Percentiles rank a stretch among this genome's conserved stretches.
These are phyloP conservation scores for Cladosporium colombiae DNA, from an alignment of 2,329 filamentous ascomycete genomes.

Conservation along the genomic window DNA sequence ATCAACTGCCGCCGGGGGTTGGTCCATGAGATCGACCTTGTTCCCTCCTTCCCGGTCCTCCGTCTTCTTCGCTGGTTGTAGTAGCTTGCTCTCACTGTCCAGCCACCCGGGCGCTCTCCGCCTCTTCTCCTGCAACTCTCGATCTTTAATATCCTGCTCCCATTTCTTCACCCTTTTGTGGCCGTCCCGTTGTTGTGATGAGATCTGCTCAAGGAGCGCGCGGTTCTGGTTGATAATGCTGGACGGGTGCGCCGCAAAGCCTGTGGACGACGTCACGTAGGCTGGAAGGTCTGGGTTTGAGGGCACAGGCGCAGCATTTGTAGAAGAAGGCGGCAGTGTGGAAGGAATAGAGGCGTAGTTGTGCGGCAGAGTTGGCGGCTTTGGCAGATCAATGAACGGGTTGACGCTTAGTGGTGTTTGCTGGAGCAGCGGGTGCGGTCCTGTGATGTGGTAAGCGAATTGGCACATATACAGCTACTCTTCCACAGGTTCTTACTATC, in stretches of 20 bases:
- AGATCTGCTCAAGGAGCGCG: constrained; percentile 74
- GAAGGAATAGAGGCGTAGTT: constrained; percentile 91
- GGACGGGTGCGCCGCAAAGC: constrained; percentile 79
- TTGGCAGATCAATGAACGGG: constrained; percentile 87
- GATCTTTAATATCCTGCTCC: constrained; percentile 63
- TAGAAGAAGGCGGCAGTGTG: constrained; percentile 73
- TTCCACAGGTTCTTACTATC: constrained; percentile 29
- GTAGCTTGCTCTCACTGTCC: constrained; percentile 68
- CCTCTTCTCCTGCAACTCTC: constrained; percentile 77
- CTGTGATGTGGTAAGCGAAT: constrained; percentile 30
- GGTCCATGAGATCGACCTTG: constrained; percentile 31
- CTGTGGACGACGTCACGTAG: constrained; percentile 77
- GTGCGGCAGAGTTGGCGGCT: constrained; percentile 88
- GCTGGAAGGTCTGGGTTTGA: constrained; percentile 49
- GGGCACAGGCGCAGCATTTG: constrained; percentile 47
- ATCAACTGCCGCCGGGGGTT: constrained; percentile 22
- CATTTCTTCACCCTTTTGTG: constrained; percentile 67
- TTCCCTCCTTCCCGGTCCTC: constrained; percentile 16
- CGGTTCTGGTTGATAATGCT: constrained; percentile 82
- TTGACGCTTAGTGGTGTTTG: constrained; percentile 93
- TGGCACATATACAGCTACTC: background rate
- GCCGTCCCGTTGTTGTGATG: constrained; percentile 67
- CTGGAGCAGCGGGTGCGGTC: constrained; percentile 80
- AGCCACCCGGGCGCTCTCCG: constrained; percentile 78
- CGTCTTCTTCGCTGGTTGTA: constrained; percentile 63